Percentiles rank a stretch among this genome's conserved stretches.
These are phyloP conservation scores for Blastobotrys illinoisensis DNA, from an alignment of 1,139 yeast genomes.

Conservation along the genomic window DNA sequence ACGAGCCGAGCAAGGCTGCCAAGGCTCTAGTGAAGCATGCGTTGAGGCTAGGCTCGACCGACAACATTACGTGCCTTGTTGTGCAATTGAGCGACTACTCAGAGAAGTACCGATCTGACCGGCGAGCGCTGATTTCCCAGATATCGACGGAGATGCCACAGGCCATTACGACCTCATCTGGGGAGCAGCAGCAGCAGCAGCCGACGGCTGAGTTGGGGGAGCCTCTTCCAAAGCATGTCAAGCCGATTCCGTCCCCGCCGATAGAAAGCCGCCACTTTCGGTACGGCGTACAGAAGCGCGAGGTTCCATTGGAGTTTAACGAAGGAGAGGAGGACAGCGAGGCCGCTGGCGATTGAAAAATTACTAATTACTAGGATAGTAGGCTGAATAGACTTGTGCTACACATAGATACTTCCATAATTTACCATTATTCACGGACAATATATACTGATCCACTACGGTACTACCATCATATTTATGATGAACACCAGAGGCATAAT, in stretches of 20 bases:
- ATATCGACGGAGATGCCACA: background rate
- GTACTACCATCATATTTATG: no score
- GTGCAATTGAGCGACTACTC: constrained; percentile 32
- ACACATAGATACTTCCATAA: no score
- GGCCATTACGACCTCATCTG: background rate
- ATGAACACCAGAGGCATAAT: no score
- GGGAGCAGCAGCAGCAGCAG: background rate
- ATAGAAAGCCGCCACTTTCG: background rate
- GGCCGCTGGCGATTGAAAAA: background rate
- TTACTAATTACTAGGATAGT: no score
- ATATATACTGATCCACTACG: no score
- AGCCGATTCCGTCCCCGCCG: background rate
- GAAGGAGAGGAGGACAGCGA: background rate
- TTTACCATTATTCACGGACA: no score
- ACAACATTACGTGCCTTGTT: constrained; percentile 82
- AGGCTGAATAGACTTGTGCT: background rate
- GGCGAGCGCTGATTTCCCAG: background rate
- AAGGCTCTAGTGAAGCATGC: constrained; percentile 63
- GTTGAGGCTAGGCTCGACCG: constrained; percentile 65
- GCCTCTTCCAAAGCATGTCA: background rate
- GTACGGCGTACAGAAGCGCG: background rate
- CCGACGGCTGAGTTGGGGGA: background rate
- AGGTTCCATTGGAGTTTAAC: background rate
- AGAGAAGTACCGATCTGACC: background rate
- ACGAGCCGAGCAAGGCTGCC: constrained; percentile 59